Base-by-base conservation (phyloP, 2,329 filamentous ascomycete genomes). In the Beauveria sp. region DNA sequence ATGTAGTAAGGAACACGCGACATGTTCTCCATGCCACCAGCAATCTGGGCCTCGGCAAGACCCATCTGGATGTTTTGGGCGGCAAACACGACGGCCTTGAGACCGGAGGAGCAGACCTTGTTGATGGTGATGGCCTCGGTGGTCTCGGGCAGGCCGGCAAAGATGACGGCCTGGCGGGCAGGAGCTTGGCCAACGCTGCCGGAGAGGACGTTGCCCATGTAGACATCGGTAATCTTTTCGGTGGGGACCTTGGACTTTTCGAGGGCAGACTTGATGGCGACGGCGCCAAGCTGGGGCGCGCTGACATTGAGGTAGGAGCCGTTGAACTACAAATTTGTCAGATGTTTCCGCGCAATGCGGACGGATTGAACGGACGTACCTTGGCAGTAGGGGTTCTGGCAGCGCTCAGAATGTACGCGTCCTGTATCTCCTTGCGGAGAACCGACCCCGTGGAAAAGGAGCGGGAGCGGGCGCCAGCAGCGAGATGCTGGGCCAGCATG, bases 11-110 rank as follows among this genome's bases (percentile, higher is more conserved):
- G 95, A 5, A 96, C 91, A 45, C 89, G 84, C 6, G 90, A 91
- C 95, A 99, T 99, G 76, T 91, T 97, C 79, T 99, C 95, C 90
- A 99, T 97, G 59, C 95, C 95, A 64, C 95, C 95, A 1, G 95
- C 95, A 8, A 98, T 82, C 73, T 96, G 90, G 0, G 90, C 93
- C 70, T 96, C 90, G 18, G 91, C 85, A 10, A 96, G 82, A 5
- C 95, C 93, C 12, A 99, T 84, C 75, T 97, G 91, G 68, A 98
- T 96, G 71, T 96, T 95, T 71, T 96, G 91, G 1, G 93, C 93
- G 1, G 93, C 95, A 50, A 98, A 83, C 24, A 84, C 86, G 5
- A 98, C 92, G 1, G 95, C 90, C 75, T 99, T 99, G 66, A 99
- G 80, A 5, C 95, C 95, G 0, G 93, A 97, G 4, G 95, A 89